Conservation (phyloP, 2,329 filamentous ascomycete genomes). For the Calycina marina region DNA sequence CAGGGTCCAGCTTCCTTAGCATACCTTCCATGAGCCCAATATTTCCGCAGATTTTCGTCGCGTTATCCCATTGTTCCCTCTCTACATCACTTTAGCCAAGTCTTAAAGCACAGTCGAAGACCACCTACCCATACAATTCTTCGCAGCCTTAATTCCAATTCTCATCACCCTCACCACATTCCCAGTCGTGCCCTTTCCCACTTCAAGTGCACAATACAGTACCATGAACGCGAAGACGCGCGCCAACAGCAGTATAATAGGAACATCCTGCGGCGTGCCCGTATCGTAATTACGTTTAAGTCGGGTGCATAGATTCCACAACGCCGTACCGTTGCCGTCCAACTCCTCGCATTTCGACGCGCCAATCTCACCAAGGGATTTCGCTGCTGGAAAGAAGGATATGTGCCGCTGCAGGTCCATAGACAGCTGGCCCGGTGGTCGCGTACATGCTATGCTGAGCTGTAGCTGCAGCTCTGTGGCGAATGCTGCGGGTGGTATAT, state of each 20-base stretch:
- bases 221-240: conserved; percentile 51
- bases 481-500: too few relatives aligned
- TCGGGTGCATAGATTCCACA: conserved; percentile 55
- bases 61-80: conserved; percentile 36
- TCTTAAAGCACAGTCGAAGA: neutral
- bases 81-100: conserved; percentile 11
- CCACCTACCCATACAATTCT: conserved; percentile 43
- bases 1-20: conserved; percentile 22
- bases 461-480: conserved; percentile 13
- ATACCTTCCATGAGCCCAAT: conserved; percentile 40
- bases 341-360: conserved; percentile 30
- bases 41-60: conserved; percentile 45
- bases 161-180: conserved; percentile 45
- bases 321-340: conserved; percentile 37
- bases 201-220: conserved; percentile 40
- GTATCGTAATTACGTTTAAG: conserved; percentile 26
- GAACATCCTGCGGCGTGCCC: conserved; percentile 11
- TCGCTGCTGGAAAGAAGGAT: conserved; percentile 19
- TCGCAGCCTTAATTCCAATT: conserved; percentile 51
- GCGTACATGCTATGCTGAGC: conserved; percentile 10
- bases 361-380: conserved; percentile 17
- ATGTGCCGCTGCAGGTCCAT: conserved; percentile 29
- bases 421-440: conserved; percentile 19
- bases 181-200: conserved; percentile 17
- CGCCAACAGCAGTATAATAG: conserved; percentile 19